Conservation (phyloP, 345 rosid species). For the Linum usitatissimum region DNA sequence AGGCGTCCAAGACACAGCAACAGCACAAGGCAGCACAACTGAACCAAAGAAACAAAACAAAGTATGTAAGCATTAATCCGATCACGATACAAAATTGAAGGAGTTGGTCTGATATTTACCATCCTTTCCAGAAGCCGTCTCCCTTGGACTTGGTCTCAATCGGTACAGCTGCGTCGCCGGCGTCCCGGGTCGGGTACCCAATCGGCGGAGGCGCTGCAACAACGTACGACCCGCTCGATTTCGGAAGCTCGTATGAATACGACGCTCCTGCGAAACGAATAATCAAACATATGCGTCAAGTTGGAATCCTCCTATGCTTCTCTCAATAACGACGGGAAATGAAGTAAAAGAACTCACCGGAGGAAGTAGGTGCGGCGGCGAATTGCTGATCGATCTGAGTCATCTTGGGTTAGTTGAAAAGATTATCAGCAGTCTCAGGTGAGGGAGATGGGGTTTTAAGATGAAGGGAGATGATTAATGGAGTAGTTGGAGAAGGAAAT, state of each 20-base stretch:
- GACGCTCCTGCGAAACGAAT: not conserved
- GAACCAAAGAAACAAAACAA: slow-evolving; percentile 7
- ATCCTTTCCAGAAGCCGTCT: slow-evolving; percentile 72
- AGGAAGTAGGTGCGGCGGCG: not conserved
- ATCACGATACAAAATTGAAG: too few relatives aligned
- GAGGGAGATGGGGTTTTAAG: not conserved
- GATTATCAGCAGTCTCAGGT: too few relatives aligned
- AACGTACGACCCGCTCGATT: not conserved
- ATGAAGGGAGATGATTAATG: too few relatives aligned
- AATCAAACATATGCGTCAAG: too few relatives aligned
- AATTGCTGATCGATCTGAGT: not conserved
- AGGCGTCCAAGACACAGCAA: slow-evolving; percentile 54
- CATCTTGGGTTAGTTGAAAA: not conserved
- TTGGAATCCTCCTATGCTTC: too few relatives aligned
- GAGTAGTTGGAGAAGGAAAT: too few relatives aligned
- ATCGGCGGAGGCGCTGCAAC: not conserved
- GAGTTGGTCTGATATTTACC: slow-evolving; percentile 21
- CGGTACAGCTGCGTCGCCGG: slow-evolving; percentile 14
- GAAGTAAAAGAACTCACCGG: not conserved
- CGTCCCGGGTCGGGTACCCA: not conserved
- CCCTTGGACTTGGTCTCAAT: slow-evolving; percentile 52
- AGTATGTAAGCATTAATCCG: not conserved
- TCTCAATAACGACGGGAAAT: not conserved
- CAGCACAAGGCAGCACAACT: slow-evolving; percentile 71
- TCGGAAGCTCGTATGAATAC: not conserved